Evolutionary conservation across 805 yeast genomes (phyloP), one percentile per base, ranked within the genome.

Genomic region (Kluyveromyces aestuarii): DNA sequence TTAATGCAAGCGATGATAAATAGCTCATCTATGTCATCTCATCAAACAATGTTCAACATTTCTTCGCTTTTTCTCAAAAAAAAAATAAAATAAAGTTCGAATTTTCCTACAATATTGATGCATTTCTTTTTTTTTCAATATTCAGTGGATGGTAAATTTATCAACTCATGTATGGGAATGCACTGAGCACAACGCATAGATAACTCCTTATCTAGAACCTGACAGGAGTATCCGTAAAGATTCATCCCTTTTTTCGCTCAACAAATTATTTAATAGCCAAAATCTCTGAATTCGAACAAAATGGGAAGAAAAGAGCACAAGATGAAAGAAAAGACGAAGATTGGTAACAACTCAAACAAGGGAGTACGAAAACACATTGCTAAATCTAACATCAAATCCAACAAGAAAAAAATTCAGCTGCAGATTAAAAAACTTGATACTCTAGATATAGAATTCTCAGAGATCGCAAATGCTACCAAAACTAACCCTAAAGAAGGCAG

Each of bases 301-400:
- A 40, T 49, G 48, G 50, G 39, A 27, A 48, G 27, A 27, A 40
- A 41, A 41, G 40, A 30, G n/a, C 13, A 41, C 33, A 46, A 44
- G 18, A 39, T n/a, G 39, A 21, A 14, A 21, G 36, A n/a, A 41
- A 43, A 16, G 13, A 41, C 6, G 27, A 8, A 21, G 17, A 46
- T 18, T 16, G n/a, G 18, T 5, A 8, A 13, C 19, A 21, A 8
- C 33, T 30, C 25, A 33, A 43, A n/a, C 27, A 30, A 37, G 42
- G 39, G 14, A 39, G 46, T 19, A 42, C 41, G 35, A 48, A 51
- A 40, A 47, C 47, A 33, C 40, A 54, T 44, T 39, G 30, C 49
- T 33, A 40, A 42, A 27, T 51, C 30, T 27, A 38, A 8, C 25
- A 17, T 25, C n/a, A 49, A 49, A 36, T 14, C 39, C 6, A 45